Evolutionary conservation across 805 yeast genomes (phyloP).

Genomic region (Metschnikowia gruessii): DNA sequence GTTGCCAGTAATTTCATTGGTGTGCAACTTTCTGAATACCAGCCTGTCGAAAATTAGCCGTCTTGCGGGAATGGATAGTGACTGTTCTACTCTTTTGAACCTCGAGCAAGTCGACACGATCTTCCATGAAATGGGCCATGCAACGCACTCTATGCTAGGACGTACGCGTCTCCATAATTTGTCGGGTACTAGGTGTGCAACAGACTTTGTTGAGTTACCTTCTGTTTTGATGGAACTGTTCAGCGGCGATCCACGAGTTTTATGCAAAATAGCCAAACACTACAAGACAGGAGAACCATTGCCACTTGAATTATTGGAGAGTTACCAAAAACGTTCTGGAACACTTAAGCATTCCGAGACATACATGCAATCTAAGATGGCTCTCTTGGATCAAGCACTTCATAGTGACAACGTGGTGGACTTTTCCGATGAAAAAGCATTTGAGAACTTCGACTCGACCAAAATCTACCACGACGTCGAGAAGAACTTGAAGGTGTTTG

Average conservation of each 20-base stretch:
- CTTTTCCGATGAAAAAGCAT: slow-evolving; percentile 26
- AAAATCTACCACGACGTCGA: slow-evolving; percentile 67
- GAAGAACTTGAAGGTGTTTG: slow-evolving; percentile 53
- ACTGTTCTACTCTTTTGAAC: slow-evolving; percentile 53
- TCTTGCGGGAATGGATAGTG: slow-evolving; percentile 25
- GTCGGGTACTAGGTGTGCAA: slow-evolving; percentile 91
- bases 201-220: slow-evolving; percentile 96
- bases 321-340: slow-evolving; percentile 50
- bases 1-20: slow-evolving; percentile 84
- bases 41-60: slow-evolving; percentile 22
- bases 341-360: slow-evolving; percentile 67
- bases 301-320: slow-evolving; percentile 47
- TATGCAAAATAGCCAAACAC: slow-evolving; percentile 71
- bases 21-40: slow-evolving; percentile 63
- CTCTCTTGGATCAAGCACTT: slow-evolving; percentile 77
- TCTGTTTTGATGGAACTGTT: slow-evolving; percentile 95
- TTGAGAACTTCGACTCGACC: slow-evolving; percentile 44
- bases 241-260: slow-evolving; percentile 75
- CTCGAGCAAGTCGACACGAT: slow-evolving; percentile 86
- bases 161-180: slow-evolving; percentile 86
- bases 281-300: slow-evolving; percentile 61
- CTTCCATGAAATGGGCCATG: slow-evolving; percentile 99
- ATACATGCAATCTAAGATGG: slow-evolving; percentile 86
- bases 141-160: slow-evolving; percentile 96
- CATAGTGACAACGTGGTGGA: slow-evolving; percentile 46